Conservation (phyloP, 495 filamentous ascomycete genomes). For the Sphaerosporella brunnea region DNA sequence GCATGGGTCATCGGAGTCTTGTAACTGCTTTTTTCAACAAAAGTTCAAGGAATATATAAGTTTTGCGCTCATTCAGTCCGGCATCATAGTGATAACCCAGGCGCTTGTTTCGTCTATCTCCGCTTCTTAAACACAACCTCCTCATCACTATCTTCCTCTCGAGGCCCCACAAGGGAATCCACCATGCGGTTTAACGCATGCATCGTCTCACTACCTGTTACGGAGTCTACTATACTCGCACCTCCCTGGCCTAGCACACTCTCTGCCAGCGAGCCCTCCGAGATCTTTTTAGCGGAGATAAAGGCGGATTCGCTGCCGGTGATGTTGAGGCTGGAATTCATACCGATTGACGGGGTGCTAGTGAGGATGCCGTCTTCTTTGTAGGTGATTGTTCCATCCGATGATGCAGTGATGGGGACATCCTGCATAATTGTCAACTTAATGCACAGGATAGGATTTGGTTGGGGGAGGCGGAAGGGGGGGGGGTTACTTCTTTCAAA, state of each 20-base stretch:
- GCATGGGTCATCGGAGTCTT: slow-evolving; percentile 8
- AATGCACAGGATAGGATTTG: background rate
- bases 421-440: slow-evolving; percentile 7
- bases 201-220: slow-evolving; percentile 26
- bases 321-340: slow-evolving; percentile 18
- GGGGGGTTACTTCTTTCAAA: slow-evolving; percentile 33
- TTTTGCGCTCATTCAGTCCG: background rate
- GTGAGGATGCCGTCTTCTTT: slow-evolving; percentile 37
- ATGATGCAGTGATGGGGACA: slow-evolving; percentile 27
- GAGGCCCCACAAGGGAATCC: slow-evolving; percentile 42
- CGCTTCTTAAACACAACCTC: background rate
- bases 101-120: too few species aligned
- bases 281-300: background rate
- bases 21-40: slow-evolving; percentile 11
- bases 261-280: slow-evolving; percentile 10
- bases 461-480: too few species aligned
- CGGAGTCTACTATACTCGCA: slow-evolving; percentile 20
- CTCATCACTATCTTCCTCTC: slow-evolving; percentile 15
- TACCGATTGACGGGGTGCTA: slow-evolving; percentile 22
- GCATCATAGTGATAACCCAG: too few species aligned
- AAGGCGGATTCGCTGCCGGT: slow-evolving; percentile 6
- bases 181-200: slow-evolving; percentile 42
- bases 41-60: background rate
- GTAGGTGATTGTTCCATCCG: slow-evolving; percentile 37
- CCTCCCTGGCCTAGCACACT: slow-evolving; percentile 22